Percentiles rank a stretch among this genome's conserved stretches.
phyloP scores from a whole-genome alignment of 257 asterid genomes.

The Fraxinus excelsior region DNA sequence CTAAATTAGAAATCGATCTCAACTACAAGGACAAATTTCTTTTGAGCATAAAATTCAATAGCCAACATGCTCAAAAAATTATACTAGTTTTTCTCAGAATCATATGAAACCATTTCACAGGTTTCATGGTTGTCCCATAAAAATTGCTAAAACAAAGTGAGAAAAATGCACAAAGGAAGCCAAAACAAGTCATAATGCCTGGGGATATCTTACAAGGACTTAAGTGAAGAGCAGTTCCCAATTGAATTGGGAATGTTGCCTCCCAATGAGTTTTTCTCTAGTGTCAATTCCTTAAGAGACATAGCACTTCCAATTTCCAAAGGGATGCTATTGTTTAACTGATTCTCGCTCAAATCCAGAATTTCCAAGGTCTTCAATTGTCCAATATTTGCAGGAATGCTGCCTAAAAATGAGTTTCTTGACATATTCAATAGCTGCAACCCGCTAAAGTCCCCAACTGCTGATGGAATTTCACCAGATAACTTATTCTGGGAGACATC shows the following conservation, averaged over 20 bases:
- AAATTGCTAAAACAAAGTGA: background rate
- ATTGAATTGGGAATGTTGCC: slow-evolving; percentile 45
- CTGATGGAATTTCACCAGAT: slow-evolving; percentile 56
- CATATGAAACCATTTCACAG: background rate
- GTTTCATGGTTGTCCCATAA: background rate
- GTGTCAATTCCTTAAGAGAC: slow-evolving; percentile 35
- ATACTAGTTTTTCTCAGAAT: background rate
- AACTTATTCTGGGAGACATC: slow-evolving; percentile 58
- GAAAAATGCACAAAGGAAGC: background rate
- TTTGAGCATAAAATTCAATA: background rate
- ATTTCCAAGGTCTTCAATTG: slow-evolving; percentile 40
- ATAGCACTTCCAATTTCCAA: slow-evolving; percentile 40
- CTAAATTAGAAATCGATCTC: background rate
- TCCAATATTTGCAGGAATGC: slow-evolving; percentile 54
- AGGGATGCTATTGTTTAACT: slow-evolving; percentile 46
- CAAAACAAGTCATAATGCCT: background rate
- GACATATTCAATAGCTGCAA: slow-evolving; percentile 58
- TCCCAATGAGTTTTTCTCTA: slow-evolving; percentile 35
- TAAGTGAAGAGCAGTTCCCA: slow-evolving; percentile 35
- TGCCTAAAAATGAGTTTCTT: slow-evolving; percentile 48
- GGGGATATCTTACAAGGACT: slow-evolving; percentile 40
- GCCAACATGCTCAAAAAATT: no score
- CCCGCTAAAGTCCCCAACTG: slow-evolving; percentile 52
- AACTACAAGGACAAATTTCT: background rate
- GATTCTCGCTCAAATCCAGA: slow-evolving; percentile 45